These are phyloP conservation scores for Stephania japonica DNA, from an alignment of 164 flowering plant genomes.

Conservation along the genomic window DNA sequence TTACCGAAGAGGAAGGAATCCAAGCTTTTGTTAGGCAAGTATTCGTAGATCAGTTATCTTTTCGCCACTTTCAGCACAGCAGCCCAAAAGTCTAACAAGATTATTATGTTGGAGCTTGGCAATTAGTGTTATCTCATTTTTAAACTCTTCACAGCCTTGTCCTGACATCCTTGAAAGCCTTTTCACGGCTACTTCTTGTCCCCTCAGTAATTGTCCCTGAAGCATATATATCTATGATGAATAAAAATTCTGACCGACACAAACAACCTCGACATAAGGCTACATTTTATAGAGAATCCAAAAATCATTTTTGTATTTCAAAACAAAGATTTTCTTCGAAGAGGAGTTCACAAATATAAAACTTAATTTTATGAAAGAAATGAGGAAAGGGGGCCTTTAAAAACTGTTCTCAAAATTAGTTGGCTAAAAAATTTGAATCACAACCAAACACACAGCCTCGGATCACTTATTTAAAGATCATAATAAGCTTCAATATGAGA, in stretches of 20 bases:
- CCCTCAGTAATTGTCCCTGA: constrained; percentile 1
- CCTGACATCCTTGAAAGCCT: constrained; percentile 6
- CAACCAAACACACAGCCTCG: no score
- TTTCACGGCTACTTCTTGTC: constrained; percentile 7
- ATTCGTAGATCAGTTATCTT: constrained; percentile 8
- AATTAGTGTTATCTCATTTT: constrained; percentile 10
- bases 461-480: no score
- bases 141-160: constrained; percentile 15
- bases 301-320: no score
- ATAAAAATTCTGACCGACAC: not conserved
- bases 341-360: no score
- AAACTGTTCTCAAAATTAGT: no score
- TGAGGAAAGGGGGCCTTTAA: no score
- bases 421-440: no score
- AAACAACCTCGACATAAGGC: no score
- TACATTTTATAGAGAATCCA: no score
- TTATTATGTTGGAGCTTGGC: constrained; percentile 13
- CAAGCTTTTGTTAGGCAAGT: constrained; percentile 10
- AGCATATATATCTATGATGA: not conserved
- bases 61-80: constrained; percentile 10
- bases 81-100: constrained; percentile 13
- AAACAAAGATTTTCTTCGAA: no score
- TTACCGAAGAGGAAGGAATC: constrained; percentile 2
- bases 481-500: not conserved
- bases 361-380: no score